A percentile compares a stretch with the other conserved stretches of the same genome.
Conservation (phyloP, 2,329 filamentous ascomycete species). For the Amauroascus niger region DNA sequence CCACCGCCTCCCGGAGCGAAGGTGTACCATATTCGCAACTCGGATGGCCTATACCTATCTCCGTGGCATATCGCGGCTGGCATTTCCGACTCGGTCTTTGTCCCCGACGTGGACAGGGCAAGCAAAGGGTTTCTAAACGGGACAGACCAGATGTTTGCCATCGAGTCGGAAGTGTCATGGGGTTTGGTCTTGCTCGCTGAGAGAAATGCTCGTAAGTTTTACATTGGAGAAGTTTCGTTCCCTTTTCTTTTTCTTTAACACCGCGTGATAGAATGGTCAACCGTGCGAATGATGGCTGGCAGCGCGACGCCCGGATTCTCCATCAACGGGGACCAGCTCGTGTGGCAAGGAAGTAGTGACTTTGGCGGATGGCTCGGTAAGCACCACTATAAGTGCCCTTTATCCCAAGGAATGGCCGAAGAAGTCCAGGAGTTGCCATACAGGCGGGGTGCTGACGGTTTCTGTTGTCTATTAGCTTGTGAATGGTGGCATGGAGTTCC, state of each 20-base stretch:
- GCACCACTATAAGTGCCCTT: conserved; percentile 12
- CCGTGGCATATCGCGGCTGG: conserved; percentile 37
- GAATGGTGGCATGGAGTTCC: conserved; percentile 34
- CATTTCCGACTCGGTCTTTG: conserved; percentile 31
- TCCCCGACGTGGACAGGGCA: conserved; percentile 20
- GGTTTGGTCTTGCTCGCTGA: conserved; percentile 23
- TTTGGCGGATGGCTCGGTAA: conserved; percentile 35
- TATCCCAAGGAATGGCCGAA: not conserved
- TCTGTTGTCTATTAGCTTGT: conserved; percentile 25
- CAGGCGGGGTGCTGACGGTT: not conserved
- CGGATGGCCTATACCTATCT: conserved; percentile 29
- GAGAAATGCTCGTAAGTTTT: conserved; percentile 29
- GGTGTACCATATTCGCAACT: conserved; percentile 31
- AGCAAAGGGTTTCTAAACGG: conserved; percentile 27
- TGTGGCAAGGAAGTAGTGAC: conserved; percentile 25
- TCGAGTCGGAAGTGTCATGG: conserved; percentile 26
- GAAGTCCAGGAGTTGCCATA: not conserved
- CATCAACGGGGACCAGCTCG: conserved; percentile 17
- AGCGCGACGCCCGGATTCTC: conserved; percentile 26
- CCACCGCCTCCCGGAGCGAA: conserved; percentile 13
- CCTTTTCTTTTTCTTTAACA: too few species aligned
- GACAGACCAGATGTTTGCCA: conserved; percentile 26
- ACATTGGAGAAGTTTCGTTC: not conserved
- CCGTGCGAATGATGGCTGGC: conserved; percentile 30
- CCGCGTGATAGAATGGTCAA: conserved; percentile 28